These are phyloP conservation scores for Phytophthora uliginosa DNA, from an alignment of 352 stramenopile genomes.

Conservation along the genomic window DNA sequence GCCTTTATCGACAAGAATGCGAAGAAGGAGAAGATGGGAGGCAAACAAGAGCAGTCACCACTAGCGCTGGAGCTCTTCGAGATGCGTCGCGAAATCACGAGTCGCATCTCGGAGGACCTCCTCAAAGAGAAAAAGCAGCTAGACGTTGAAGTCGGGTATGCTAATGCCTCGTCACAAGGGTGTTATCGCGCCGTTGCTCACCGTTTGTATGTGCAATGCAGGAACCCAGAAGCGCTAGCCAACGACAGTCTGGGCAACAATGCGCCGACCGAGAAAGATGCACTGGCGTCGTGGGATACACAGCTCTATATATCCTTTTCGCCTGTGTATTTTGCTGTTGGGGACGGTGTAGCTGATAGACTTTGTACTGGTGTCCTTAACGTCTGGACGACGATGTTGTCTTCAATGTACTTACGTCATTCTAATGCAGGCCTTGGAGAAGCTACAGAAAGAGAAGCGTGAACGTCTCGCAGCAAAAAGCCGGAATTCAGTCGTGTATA, in stretches of 20 bases:
- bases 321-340: background rate
- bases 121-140: slow-evolving; percentile 72
- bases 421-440: slow-evolving; percentile 57
- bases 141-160: slow-evolving; percentile 67
- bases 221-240: slow-evolving; percentile 34
- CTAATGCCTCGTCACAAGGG: background rate
- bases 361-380: slow-evolving; percentile 30
- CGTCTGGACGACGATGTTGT: slow-evolving; percentile 17
- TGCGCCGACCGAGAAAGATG: slow-evolving; percentile 50
- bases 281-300: slow-evolving; percentile 75
- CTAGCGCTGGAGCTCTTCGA: slow-evolving; percentile 75
- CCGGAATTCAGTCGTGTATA: slow-evolving; percentile 25
- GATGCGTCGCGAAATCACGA: slow-evolving; percentile 72
- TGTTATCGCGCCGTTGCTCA: slow-evolving; percentile 9
- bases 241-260: slow-evolving; percentile 20
- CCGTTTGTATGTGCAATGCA: slow-evolving; percentile 9
- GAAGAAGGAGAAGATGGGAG: slow-evolving; percentile 72
- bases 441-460: slow-evolving; percentile 65
- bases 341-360: background rate
- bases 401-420: slow-evolving; percentile 49
- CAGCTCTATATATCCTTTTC: slow-evolving; percentile 76
- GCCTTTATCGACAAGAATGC: slow-evolving; percentile 67
- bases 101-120: slow-evolving; percentile 76
- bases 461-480: slow-evolving; percentile 46
- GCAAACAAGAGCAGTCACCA: slow-evolving; percentile 46